Evolutionary conservation across 805 yeast genomes (phyloP), one percentile per base, ranked within the genome.

Genomic region (Metschnikowia baotianmanensis): DNA sequence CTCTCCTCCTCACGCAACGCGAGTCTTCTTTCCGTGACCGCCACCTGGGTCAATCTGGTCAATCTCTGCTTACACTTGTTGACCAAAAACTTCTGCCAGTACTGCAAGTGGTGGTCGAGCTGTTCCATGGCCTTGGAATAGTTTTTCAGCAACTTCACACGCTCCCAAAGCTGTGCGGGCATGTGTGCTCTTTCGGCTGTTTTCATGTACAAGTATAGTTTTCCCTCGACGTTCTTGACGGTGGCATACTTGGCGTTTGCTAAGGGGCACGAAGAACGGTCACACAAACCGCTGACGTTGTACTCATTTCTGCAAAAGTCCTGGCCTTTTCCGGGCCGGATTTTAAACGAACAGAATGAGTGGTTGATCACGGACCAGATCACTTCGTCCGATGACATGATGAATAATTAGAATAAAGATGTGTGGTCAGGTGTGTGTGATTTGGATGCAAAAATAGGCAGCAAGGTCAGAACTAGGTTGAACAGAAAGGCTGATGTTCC

Each of bases 111-210:
- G 45, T 82, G 82, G 63, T 91, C 98, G 41, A 93, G 78, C 63
- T 93, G 99, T 48, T 77, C 76, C 56, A 93, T 72, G 1, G 98
- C 98, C 61, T 78, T 85, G 38, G 83, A 76, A 62, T 89, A 93
- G 63, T 93, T 90, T 65, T 87, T 89, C 34, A 93, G 85, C 46
- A 93, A 74, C 63, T 83, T 85, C 58, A 93, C 84, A 56, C 97
- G 78, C 67, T 93, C 97, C 99, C 99, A 93, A 61, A 87, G 70
- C 55, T 85, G 84, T 31, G 86, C 80, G 11, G 99, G 99, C 48
- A 89, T 86, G 61, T 93, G 98, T 16, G 96, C 95, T 67, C 99
- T 81, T 69, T 93, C 99, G 1, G 95, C 96, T 1, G 98, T 93
- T 63, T 93, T 93, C 88, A 93, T 93, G 67, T 93, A 93, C 25